These are phyloP conservation scores for Trichoderma simmonsii DNA, from an alignment of 2,329 filamentous ascomycete species.

Conservation along the genomic window DNA sequence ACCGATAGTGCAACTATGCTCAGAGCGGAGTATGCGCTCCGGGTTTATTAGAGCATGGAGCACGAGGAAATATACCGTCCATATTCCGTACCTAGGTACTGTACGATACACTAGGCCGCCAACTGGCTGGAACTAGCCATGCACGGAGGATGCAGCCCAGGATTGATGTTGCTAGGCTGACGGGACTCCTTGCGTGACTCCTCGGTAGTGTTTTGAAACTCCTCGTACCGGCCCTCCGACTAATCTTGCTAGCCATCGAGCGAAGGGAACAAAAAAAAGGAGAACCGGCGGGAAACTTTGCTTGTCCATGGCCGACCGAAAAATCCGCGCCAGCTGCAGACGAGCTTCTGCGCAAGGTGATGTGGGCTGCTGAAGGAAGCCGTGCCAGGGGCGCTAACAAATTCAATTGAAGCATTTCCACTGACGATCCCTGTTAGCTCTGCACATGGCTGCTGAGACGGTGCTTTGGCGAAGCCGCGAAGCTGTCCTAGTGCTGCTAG, in stretches of 20 bases:
- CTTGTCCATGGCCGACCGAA: neutral
- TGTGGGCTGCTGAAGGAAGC: neutral
- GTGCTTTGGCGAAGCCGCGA: neutral
- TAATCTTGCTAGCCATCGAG: neutral
- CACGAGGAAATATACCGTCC: neutral
- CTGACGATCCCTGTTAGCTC: conserved; percentile 5
- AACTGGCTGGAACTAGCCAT: neutral
- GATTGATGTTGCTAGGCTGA: neutral
- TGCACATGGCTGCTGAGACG: neutral
- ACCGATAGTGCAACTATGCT: neutral
- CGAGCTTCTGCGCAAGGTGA: neutral
- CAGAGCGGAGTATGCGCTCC: neutral
- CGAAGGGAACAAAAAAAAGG: neutral
- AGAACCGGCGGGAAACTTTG: neutral
- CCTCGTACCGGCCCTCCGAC: neutral
- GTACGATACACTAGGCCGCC: neutral
- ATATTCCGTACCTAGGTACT: neutral
- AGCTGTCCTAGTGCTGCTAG: neutral
- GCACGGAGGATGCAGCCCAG: neutral
- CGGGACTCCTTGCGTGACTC: conserved; percentile 10
- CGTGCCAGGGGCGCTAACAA: neutral
- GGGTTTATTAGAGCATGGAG: neutral
- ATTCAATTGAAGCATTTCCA: conserved; percentile 16
- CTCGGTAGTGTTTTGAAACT: neutral
- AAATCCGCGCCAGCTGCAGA: neutral